Conservation (phyloP, 352 stramenopile genomes). For the Pythium utonaiense region DNA sequence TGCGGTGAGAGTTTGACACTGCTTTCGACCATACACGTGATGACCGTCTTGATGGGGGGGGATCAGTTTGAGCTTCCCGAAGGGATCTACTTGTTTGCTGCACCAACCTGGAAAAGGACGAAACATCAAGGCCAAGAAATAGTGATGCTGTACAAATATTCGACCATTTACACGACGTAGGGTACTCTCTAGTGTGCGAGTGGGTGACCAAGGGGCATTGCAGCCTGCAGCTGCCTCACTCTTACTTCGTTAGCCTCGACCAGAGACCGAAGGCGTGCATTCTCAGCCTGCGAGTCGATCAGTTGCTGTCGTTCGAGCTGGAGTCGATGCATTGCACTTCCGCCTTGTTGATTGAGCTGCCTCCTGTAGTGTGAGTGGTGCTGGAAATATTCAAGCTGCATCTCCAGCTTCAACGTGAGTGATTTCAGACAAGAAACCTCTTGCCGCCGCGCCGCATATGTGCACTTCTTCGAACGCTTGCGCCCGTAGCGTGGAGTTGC, state of each 20-base stretch:
- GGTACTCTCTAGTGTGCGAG: slow-evolving; percentile 4
- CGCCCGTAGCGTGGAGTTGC: background rate
- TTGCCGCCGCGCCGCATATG: slow-evolving; percentile 7
- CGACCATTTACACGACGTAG: background rate
- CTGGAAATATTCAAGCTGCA: background rate
- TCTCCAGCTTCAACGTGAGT: background rate
- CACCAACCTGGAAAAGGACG: too few relatives aligned
- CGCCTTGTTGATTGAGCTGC: background rate
- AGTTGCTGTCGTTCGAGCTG: background rate
- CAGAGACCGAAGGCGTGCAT: background rate
- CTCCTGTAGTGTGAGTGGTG: too few relatives aligned
- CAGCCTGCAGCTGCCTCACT: background rate
- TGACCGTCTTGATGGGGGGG: too few relatives aligned
- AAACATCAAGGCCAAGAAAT: too few relatives aligned
- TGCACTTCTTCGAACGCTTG: slow-evolving; percentile 11
- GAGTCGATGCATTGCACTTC: background rate
- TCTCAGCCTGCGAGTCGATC: slow-evolving; percentile 3
- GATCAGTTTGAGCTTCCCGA: too few relatives aligned
- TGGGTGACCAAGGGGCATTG: background rate
- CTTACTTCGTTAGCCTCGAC: background rate
- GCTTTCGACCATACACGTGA: too few relatives aligned
- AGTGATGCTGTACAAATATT: background rate
- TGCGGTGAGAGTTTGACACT: too few relatives aligned
- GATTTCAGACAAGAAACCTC: background rate
- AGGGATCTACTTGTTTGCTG: too few relatives aligned